Evolutionary conservation across 139 green algal species (phyloP), one percentile per base, ranked within the genome.

Genomic region (Parachlorella kessleri): DNA sequence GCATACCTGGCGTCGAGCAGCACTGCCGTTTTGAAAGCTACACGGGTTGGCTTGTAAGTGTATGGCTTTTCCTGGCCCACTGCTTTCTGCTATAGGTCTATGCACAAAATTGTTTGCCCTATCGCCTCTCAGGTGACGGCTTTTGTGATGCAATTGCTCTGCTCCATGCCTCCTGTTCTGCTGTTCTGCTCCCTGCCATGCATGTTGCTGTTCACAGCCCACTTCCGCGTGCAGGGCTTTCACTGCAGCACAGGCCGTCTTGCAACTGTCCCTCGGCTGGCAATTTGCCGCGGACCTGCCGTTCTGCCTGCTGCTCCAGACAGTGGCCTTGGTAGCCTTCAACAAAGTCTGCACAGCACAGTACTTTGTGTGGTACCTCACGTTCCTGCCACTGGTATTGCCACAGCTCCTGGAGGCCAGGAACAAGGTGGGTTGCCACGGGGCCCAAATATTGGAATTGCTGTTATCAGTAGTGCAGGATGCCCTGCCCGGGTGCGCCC

Each of bases 311-410:
- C 55, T 97, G 63, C 74, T 93, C 38, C 90, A 95, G 73, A 98
- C 93, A 5, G 81, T 95, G 70, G 86, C 86, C 1, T 97, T 98
- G 75, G 95, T 99, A 3, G 85, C 94, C 0, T 91, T 98, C 77
- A 99, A 99, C 82, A 98, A 98, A 81, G 88, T 95, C 10, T 83
- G 83, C 37, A 98, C 94, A 2, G 92, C 94, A 3, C 95, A 99
- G 86, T 99, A 99, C 85, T 99, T 99, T 91, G 95, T 98, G 4
- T 99, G 95, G 95, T 99, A 91, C 78, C 86, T 98, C n/a, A 79
- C 80, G 55, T 88, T 98, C 39, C 55, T 97, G 67, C 95, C 95
- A 7, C 70, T 98, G 66, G 81, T 87, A 32, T 72, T 97, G 75
- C 89, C 88, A 9, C 26, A 68, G 1, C 48, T 95, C 40, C 21